These are phyloP conservation scores for Pseudogymnoascus sp. DNA, from an alignment of 2,329 filamentous ascomycete genomes.

Conservation along the genomic window DNA sequence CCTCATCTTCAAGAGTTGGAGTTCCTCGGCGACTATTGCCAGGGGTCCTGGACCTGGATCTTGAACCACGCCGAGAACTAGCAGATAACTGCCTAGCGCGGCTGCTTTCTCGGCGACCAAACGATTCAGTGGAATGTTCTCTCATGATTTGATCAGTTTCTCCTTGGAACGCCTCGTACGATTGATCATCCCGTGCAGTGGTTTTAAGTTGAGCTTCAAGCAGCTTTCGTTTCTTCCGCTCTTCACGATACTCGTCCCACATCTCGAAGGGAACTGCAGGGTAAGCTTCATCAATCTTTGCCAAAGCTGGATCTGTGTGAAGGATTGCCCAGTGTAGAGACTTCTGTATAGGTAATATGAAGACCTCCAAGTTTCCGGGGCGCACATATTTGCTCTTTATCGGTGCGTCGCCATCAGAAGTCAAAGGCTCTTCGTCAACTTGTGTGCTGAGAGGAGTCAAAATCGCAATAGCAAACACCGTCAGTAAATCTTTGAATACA, in stretches of 20 bases:
- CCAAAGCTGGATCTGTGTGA: slow-evolving; percentile 39
- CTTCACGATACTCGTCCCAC: slow-evolving; percentile 1
- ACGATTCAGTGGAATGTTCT: neutral
- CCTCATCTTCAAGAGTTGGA: slow-evolving; percentile 15
- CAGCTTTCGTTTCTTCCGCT: neutral
- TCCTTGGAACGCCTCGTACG: neutral
- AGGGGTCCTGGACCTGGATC: neutral
- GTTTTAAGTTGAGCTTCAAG: neutral
- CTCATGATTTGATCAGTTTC: neutral
- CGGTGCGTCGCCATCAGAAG: neutral
- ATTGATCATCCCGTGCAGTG: neutral
- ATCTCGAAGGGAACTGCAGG: slow-evolving; percentile 21
- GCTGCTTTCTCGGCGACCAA: neutral
- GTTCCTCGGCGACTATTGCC: neutral
- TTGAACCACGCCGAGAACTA: neutral
- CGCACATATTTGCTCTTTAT: slow-evolving; percentile 32
- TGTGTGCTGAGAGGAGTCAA: neutral
- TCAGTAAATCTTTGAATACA: neutral
- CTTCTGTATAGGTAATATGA: slow-evolving; percentile 34
- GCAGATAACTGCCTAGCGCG: neutral
- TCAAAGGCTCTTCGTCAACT: neutral
- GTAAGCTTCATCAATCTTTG: slow-evolving; percentile 17
- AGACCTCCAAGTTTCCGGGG: slow-evolving; percentile 36
- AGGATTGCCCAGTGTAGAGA: slow-evolving; percentile 34
- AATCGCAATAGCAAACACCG: neutral